Evolutionary conservation across 2,329 filamentous ascomycete species (phyloP).

Genomic region (Fusarium heterosporum): DNA sequence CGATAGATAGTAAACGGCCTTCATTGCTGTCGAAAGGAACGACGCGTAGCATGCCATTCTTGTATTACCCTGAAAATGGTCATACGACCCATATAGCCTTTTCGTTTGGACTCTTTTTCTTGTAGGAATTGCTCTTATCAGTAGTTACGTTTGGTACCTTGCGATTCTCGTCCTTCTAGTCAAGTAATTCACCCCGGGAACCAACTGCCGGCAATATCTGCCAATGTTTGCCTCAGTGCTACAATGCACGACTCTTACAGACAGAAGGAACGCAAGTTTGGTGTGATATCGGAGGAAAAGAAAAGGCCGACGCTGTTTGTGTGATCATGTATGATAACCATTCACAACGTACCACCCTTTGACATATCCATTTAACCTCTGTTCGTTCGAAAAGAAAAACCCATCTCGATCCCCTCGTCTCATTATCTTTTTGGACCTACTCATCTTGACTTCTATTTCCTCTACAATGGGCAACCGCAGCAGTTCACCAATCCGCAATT

Average conservation of each 20-base stretch:
- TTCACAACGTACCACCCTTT: not conserved
- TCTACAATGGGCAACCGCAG: conserved; percentile 57
- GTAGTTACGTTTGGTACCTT: too few relatives aligned
- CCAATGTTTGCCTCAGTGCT: not conserved
- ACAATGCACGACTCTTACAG: not conserved
- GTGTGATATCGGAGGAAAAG: not conserved
- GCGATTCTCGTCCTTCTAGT: too few relatives aligned
- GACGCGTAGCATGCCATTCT: too few relatives aligned
- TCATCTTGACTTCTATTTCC: not conserved
- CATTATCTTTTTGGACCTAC: too few relatives aligned
- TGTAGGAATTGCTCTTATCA: too few relatives aligned
- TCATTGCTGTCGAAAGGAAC: too few relatives aligned
- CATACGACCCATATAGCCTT: too few relatives aligned
- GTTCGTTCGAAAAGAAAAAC: not conserved
- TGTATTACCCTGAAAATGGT: too few relatives aligned
- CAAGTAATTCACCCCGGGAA: too few relatives aligned
- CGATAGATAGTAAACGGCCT: too few relatives aligned
- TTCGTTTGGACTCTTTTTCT: too few relatives aligned
- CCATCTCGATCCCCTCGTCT: not conserved
- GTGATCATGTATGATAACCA: not conserved
- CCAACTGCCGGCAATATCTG: not conserved
- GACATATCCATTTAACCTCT: not conserved
- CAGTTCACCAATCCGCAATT: conserved; percentile 57
- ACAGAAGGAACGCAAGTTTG: not conserved
- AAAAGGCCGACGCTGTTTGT: not conserved